Base-by-base conservation (phyloP, 176 grass and related monocot species). In the Alloteropsis semialata region DNA sequence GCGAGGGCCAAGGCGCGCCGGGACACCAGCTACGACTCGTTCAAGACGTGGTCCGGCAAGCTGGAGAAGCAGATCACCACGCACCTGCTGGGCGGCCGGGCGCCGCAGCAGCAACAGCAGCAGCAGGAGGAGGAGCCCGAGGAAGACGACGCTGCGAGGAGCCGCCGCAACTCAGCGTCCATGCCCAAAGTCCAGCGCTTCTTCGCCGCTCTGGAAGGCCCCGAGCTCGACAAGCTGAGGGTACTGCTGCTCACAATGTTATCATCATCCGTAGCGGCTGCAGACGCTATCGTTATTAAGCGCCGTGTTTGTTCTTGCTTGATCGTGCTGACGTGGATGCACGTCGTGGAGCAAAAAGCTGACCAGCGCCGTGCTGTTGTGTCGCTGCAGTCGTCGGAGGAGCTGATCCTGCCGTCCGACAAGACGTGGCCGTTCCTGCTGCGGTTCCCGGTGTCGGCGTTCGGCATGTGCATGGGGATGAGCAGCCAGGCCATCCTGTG, bases 351-450 rank as follows among this genome's bases (percentile, higher is more conserved):
- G n/a, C n/a, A n/a, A n/a, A n/a, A n/a, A 5, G 41, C 81, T 84
- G 43, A 77, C 71, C 34, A 30, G 51, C 38, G 8, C 70, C 45
- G 6, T 64, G 39, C 3, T 24, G 42, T 61, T 38, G 37, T n/a
- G 53, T 6, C 48, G 75, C 46, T 59, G 46, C 84, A 98, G 96
- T 88, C 89, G 8, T 90, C 73, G 69, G 93, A 98, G 86, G 85
- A 85, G 85, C 88, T 93, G 62, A 44, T 93, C 10, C 83, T 98
- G 72, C 91, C 91, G 54, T 84, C 90, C 24, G 87, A 98, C 82
- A 90, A 93, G 82, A 93, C 88, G 63, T 98, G 96, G 96, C 96
- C 92, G 82, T 98, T 98, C 62, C 91, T 98, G n/a, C 93, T 98
- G 0, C 91, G 96, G 13, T 98, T 98, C 79, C 96, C 93, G 55